Base-by-base conservation (phyloP, 2,329 filamentous ascomycete species). In the Emydomyces testavorans region DNA sequence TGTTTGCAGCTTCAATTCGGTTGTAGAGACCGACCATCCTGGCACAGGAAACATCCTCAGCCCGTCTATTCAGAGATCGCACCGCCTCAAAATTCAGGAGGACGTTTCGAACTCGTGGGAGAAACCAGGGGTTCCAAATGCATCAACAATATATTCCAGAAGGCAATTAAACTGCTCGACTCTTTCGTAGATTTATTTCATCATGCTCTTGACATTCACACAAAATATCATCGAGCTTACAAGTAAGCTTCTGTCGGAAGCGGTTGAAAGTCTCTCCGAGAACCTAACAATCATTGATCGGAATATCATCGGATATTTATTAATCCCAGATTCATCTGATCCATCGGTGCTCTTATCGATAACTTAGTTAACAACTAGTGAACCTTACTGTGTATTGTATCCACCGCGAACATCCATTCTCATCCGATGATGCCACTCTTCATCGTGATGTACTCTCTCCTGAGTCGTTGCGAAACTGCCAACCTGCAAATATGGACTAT, bases 21-120 rank as follows among this genome's bases (percentile, higher is more conserved):
- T 77, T 52, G 82, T 76, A 48, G 85, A 79, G 29, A 95, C 74
- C 32, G 86, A 86, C 89, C 90, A 95, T 57, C 92, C 92, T 60
- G 85, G 85, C 24, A 96, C 89, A 7, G 88, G 82, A 65, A 96
- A 96, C 90, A 96, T 51, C 26, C 47, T 44, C 15, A 16, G 11
- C 13, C 13, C 6, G 26, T 23, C 11, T 20, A 42, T 29, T 13
- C 15, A 18, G n/a, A 7, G 5, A 11, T 10, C 16, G 15, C 13
- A 10, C n/a, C 29, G 29, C 29, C 10, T 8, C 11, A 2, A n/a
- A 11, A 31, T 31, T 3, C 11, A 31, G 3, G 10, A 31, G 3
- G 8, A 2, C 3, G 29, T n/a, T 31, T 31, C 29, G 4, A 8
- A 11, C 2, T 11, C n/a, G 29, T n/a, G 29, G 26, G 26, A 11